Base-by-base conservation (phyloP, 2,329 filamentous ascomycete species). In the Colletotrichum ledebouriae region DNA sequence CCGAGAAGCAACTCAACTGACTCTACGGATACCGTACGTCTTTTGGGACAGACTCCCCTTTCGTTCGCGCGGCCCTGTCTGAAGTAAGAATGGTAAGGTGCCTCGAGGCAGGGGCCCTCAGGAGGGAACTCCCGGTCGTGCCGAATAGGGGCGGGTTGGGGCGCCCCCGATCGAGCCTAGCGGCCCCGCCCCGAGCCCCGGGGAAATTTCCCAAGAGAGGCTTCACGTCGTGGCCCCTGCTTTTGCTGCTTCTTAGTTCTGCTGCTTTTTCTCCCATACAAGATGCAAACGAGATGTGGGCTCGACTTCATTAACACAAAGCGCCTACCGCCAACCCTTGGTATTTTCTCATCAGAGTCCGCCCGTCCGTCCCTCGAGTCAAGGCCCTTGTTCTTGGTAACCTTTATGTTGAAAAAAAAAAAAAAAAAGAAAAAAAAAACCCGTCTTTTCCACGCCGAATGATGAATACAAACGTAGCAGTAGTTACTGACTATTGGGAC, bases 191-290 rank as follows among this genome's bases (percentile, higher is more conserved):
- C 61, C 55, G 20, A 44, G 55, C 55, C 50, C 66, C 66, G 47
- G 50, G 41, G 61, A 69, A 68, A 69, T 69, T 65, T 69, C 66
- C 66, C 66, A 69, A 17, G 15, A 55, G 39, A 56, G 44, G 66
- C 56, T 59, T 68, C 55, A 57, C 15, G 9, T 22, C 17, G 59
- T 25, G 4, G 25, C 59, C 63, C 39, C 55, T 58, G 44, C 20
- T 15, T 52, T 25, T 25, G 4, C 25, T 25, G 25, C 25, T 25
- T 25, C 25, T 25, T 1, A 4, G 4, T 1, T 5, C 46, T 20
- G 22, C 65, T 68, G 66, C 61, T 56, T 65, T 49, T 22, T 66
- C 41, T 65, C 52, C 55, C 56, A 68, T 55, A 65, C 55, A 65
- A 65, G 55, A 37, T 59, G 55, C 56, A 65, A 50, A 68, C 55